A percentile compares a stretch with the other conserved stretches of the same genome.
Evolutionary conservation across 352 stramenopile species (phyloP).

Genomic region (Phytophthora sp.): DNA sequence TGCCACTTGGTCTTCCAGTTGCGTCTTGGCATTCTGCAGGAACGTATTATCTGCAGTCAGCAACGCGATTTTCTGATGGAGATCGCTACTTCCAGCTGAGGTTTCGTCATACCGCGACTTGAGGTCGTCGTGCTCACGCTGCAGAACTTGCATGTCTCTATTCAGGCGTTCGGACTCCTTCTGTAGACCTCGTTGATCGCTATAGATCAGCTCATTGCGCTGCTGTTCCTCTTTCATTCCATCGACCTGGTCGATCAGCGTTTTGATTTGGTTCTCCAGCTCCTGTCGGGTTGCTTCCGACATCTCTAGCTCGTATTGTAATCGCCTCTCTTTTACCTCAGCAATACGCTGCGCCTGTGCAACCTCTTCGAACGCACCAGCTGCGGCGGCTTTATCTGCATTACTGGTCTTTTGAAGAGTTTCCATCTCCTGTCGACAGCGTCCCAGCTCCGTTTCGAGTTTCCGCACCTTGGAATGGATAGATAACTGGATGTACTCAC

Average conservation of each 20-base stretch:
- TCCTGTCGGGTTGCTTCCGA: constrained; percentile 56
- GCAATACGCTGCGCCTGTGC: constrained; percentile 34
- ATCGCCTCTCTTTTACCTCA: constrained; percentile 41
- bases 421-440: constrained; percentile 46
- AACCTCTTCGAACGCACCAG: constrained; percentile 42
- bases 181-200: constrained; percentile 35
- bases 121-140: constrained; percentile 35
- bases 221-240: constrained; percentile 51
- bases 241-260: constrained; percentile 54
- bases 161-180: constrained; percentile 47
- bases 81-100: constrained; percentile 22
- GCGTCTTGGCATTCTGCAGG: constrained; percentile 55
- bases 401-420: constrained; percentile 29
- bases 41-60: constrained; percentile 71
- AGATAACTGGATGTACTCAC: constrained; percentile 64
- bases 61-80: constrained; percentile 52
- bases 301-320: constrained; percentile 61
- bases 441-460: constrained; percentile 48
- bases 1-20: constrained; percentile 59
- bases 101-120: constrained; percentile 27
- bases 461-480: constrained; percentile 53
- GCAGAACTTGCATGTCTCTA: constrained; percentile 32
- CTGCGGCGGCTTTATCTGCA: constrained; percentile 42
- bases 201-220: constrained; percentile 35
- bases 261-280: constrained; percentile 56